phyloP scores from a whole-genome alignment of 768 basidiomycete species.

The Ramaria sp. region DNA sequence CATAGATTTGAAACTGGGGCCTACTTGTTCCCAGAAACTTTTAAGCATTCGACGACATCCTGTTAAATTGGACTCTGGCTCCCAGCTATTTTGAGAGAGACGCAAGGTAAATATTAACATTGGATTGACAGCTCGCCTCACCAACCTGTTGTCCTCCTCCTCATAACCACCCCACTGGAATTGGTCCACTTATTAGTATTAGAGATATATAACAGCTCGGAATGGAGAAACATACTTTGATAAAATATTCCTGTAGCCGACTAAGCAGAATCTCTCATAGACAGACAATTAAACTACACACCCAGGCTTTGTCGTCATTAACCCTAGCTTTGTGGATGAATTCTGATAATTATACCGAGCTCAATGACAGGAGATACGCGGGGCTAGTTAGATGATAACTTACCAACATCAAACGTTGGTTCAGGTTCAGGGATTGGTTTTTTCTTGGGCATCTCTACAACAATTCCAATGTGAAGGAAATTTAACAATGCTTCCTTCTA shows the following conservation, averaged over 20 bases:
- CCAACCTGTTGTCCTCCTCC: slow-evolving; percentile 45
- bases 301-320: slow-evolving; percentile 40
- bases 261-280: background rate
- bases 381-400: background rate
- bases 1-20: slow-evolving; percentile 49
- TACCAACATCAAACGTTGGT: slow-evolving; percentile 4
- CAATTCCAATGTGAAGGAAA: background rate
- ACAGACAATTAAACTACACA: slow-evolving; percentile 19
- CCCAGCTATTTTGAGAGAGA: slow-evolving; percentile 42
- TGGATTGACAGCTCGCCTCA: no score
- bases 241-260: slow-evolving; percentile 44
- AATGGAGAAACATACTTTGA: slow-evolving; percentile 38
- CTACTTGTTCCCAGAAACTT: slow-evolving; percentile 59
- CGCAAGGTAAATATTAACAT: slow-evolving; percentile 4
- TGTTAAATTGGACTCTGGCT: slow-evolving; percentile 48
- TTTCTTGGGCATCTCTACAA: slow-evolving; percentile 7
- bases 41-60: slow-evolving; percentile 46
- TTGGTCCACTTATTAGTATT: background rate
- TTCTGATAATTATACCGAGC: slow-evolving; percentile 27
- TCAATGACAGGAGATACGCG: background rate
- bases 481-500: background rate
- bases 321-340: slow-evolving; percentile 52
- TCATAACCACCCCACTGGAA: slow-evolving; percentile 60
- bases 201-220: no score
- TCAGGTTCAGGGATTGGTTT: background rate